A percentile compares a stretch with the other conserved stretches of the same genome.
Evolutionary conservation across 1,284 basidiomycete genomes (phyloP).

Genomic region (Naganishia cerealis): DNA sequence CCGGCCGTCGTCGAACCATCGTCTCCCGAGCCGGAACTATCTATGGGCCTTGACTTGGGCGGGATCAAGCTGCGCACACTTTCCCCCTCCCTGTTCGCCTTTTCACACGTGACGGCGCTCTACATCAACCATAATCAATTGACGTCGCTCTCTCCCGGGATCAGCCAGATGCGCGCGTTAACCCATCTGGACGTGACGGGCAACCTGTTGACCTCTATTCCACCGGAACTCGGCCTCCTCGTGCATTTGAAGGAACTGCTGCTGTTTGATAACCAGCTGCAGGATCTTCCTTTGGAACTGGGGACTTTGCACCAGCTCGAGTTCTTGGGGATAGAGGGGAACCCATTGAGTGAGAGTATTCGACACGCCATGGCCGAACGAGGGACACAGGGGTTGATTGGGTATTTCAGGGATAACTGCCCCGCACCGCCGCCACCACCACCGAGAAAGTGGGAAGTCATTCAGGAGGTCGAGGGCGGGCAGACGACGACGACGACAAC

Average conservation of each 20-base stretch:
- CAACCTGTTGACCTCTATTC: constrained; percentile 77
- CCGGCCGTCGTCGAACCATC: constrained; percentile 34
- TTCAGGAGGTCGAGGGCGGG: constrained; percentile 58
- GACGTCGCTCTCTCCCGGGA: constrained; percentile 74
- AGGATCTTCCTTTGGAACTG: constrained; percentile 79
- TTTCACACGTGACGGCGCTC: constrained; percentile 85
- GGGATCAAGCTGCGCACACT: constrained; percentile 90
- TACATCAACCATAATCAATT: constrained; percentile 97
- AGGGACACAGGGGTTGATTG: constrained; percentile 82
- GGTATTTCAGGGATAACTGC: constrained; percentile 79
- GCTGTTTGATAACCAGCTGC: constrained; percentile 90
- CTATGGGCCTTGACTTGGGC: constrained; percentile 94
- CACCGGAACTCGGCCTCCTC: constrained; percentile 87
- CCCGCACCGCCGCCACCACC: constrained; percentile 80
- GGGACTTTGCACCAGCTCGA: constrained; percentile 90
- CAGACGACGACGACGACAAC: constrained; percentile 56
- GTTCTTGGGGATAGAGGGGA: constrained; percentile 91
- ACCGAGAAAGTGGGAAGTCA: constrained; percentile 75
- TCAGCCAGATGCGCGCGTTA: constrained; percentile 79
- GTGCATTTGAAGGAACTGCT: constrained; percentile 87
- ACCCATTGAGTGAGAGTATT: constrained; percentile 77
- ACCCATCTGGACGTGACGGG: constrained; percentile 89
- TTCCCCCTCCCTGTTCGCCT: constrained; percentile 80
- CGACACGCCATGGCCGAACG: constrained; percentile 87
- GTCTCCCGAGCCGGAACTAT: constrained; percentile 56